Evolutionary conservation across 2,329 filamentous ascomycete genomes (phyloP), one percentile per base, ranked within the genome.

Genomic region (Neonectria coccinea): DNA sequence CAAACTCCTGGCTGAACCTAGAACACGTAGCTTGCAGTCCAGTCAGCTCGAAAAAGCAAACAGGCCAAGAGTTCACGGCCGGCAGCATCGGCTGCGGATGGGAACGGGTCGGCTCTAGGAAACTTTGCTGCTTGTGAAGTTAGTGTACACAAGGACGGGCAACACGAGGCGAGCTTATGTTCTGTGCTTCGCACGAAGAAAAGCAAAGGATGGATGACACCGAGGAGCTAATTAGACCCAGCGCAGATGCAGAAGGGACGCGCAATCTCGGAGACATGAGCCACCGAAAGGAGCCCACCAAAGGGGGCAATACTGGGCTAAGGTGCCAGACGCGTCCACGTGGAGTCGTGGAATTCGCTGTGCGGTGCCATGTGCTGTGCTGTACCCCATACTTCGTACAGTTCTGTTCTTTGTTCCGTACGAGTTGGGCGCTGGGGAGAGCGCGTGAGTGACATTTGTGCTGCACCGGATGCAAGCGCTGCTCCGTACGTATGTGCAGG

Each of bases 301-400:
- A 51, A 51, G 29, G 48, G 48, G 48, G 57, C 62, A 67, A 44
- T 44, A 39, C 54, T 51, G 59, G 44, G 51, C 42, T 20, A 36
- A 51, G 36, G 48, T 51, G 42, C 33, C 47, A 36, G 36, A 48
- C 36, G 36, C 25, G 54, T 71, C 71, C 71, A 73, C 71, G 71
- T 73, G 71, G 68, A 73, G 68, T 65, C 51, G 59, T 64, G 65
- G 68, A 73, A 73, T 71, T 72, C 68, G 71, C 64, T 69, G 66
- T 53, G 58, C 41, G 33, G 50, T 57, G 42, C 44, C 56, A 70
- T 44, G 42, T 20, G 48, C 59, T 57, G 65, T 10, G n/a, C 45
- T 50, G 47, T 20, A 50, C 27, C n/a, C 47, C 27, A 25, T 29
- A 18, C 25, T 29, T 10, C 29, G 29, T 29, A 29, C 29, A 7